phyloP scores from a whole-genome alignment of 371 early-diverging fungal genomes.

The Mortierella sp. region DNA sequence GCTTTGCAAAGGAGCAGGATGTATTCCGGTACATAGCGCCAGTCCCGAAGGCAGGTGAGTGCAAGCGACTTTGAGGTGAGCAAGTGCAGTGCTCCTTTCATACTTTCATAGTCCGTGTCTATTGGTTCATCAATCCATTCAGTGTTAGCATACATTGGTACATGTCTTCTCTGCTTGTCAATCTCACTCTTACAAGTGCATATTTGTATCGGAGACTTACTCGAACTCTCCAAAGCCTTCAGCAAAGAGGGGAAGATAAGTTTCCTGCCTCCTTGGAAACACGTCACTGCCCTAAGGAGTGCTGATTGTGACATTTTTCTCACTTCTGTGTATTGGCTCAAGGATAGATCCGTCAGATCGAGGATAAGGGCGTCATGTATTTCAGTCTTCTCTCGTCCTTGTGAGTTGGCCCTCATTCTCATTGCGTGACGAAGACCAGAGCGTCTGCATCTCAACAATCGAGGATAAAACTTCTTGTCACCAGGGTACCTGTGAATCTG shows the following conservation, averaged over 20 bases:
- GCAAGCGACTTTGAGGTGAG: constrained; percentile 63
- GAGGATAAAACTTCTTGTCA: constrained; percentile 42
- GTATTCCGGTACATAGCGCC: constrained; percentile 71
- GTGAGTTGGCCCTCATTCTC: constrained; percentile 71
- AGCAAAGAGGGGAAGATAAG: constrained; percentile 68
- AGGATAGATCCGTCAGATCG: constrained; percentile 70
- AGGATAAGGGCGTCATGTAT: constrained; percentile 64
- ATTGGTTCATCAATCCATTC: constrained; percentile 2
- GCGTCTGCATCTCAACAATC: constrained; percentile 50
- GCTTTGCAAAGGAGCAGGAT: constrained; percentile 71
- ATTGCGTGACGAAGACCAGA: constrained; percentile 66
- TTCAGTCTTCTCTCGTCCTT: constrained; percentile 57
- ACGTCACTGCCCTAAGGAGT: constrained; percentile 62
- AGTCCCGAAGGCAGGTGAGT: constrained; percentile 71
- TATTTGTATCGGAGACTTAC: constrained; percentile 20
- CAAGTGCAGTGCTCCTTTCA: constrained; percentile 85
- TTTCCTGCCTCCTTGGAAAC: constrained; percentile 67
- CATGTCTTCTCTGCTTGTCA: too few species aligned
- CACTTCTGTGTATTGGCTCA: constrained; percentile 80
- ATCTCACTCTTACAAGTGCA: too few species aligned
- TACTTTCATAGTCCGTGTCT: constrained; percentile 62
- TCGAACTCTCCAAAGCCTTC: constrained; percentile 62
- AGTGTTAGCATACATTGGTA: too few species aligned
- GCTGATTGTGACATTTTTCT: constrained; percentile 75
- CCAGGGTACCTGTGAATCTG: constrained; percentile 58